Evolutionary conservation across 2,329 filamentous ascomycete species (phyloP).

Genomic region (Pyrenophora seminiperda): DNA sequence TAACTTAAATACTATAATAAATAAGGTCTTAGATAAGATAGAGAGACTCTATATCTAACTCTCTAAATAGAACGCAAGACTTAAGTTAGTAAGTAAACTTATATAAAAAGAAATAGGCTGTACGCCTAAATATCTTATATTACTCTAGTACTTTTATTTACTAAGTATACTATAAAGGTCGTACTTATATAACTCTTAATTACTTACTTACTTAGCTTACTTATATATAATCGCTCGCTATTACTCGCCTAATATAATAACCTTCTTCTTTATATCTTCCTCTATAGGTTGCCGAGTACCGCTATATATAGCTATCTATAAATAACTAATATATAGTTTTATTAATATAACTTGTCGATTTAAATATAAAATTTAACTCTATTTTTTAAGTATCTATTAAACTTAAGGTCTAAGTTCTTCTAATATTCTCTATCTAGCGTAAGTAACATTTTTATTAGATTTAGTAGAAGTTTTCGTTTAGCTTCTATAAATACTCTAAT

Average conservation of each 20-base stretch:
- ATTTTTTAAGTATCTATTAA: neutral
- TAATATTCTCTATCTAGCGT: neutral
- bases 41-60: neutral
- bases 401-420: neutral
- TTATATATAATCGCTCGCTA: neutral
- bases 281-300: neutral
- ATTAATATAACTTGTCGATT: neutral
- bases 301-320: neutral
- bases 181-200: neutral
- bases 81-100: neutral
- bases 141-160: too few relatives aligned
- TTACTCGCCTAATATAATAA: neutral
- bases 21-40: neutral
- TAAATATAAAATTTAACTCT: neutral
- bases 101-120: too few relatives aligned
- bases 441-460: neutral
- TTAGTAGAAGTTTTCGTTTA: constrained; percentile 1
- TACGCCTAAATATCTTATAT: too few relatives aligned
- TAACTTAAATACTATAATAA: neutral
- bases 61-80: neutral
- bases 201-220: neutral
- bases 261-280: neutral
- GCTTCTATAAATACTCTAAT: constrained; percentile 1
- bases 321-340: neutral
- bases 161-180: too few relatives aligned